Conservation (phyloP, 2,329 filamentous ascomycete genomes). For the Calonectria hawksworthii region DNA sequence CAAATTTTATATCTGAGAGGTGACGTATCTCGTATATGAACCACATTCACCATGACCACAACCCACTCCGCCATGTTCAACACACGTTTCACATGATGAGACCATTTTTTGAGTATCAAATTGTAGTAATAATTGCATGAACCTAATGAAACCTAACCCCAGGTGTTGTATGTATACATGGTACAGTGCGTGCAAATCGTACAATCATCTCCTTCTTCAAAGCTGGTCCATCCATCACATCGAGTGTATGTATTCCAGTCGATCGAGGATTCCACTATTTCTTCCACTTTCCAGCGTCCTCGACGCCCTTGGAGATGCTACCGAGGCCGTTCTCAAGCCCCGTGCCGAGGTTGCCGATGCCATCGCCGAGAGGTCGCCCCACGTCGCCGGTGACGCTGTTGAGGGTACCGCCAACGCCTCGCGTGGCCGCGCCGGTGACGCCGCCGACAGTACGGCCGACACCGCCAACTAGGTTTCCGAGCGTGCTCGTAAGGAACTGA, state of each 20-base stretch:
- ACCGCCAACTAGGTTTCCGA: conserved; percentile 59
- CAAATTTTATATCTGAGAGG: not conserved
- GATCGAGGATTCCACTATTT: conserved; percentile 44
- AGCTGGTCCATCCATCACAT: not conserved
- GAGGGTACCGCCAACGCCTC: conserved; percentile 70
- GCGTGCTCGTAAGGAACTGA: conserved; percentile 56
- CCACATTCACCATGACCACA: not conserved
- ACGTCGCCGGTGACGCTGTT: conserved; percentile 66
- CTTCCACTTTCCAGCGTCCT: conserved; percentile 72
- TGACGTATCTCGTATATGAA: not conserved
- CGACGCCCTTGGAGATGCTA: conserved; percentile 66
- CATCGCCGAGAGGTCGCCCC: conserved; percentile 69
- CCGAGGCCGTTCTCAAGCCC: conserved; percentile 66
- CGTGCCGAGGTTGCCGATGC: conserved; percentile 64
- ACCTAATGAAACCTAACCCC: not conserved
- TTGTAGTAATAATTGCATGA: not conserved
- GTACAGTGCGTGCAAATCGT: not conserved
- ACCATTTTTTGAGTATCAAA: not conserved
- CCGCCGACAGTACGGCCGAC: conserved; percentile 56
- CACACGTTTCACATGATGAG: not conserved
- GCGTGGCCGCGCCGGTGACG: conserved; percentile 65
- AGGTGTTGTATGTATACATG: not conserved
- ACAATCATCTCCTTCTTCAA: not conserved
- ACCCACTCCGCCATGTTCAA: not conserved
- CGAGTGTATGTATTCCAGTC: not conserved